A percentile compares a stretch with the other conserved stretches of the same genome.
phyloP scores from a whole-genome alignment of 805 yeast genomes.

The Sungouiella blattae region DNA sequence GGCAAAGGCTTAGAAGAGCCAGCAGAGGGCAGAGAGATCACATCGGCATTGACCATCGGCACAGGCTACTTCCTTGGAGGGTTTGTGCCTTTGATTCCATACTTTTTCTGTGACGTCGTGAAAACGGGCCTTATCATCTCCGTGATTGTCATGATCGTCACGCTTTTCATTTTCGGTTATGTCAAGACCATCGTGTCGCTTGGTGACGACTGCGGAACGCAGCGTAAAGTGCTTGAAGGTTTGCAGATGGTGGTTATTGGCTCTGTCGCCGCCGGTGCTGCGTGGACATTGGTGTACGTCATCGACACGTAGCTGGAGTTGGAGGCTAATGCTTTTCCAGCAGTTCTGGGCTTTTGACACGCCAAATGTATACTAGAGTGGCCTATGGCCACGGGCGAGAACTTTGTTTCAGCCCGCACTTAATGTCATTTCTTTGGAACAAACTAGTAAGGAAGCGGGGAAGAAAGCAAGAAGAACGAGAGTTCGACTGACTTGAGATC shows the following conservation, averaged over 20 bases:
- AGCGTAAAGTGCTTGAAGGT: conserved; percentile 71
- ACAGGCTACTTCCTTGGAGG: conserved; percentile 88
- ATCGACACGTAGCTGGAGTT: conserved; percentile 43
- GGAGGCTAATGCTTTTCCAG: not conserved
- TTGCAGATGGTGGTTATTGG: conserved; percentile 92
- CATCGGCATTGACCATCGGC: conserved; percentile 89
- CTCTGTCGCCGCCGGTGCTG: conserved; percentile 96
- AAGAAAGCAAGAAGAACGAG: no score
- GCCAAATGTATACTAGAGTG: not conserved
- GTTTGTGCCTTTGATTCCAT: conserved; percentile 84
- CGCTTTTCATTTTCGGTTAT: conserved; percentile 84
- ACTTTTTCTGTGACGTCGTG: conserved; percentile 77
- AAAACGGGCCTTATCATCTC: conserved; percentile 72
- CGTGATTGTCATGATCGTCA: conserved; percentile 76
- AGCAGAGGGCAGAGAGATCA: conserved; percentile 83
- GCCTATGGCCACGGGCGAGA: not conserved
- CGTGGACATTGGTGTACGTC: conserved; percentile 84
- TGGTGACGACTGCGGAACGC: conserved; percentile 67
- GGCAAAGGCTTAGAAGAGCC: conserved; percentile 96
- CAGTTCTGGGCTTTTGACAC: not conserved
- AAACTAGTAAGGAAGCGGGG: no score
- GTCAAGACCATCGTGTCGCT: conserved; percentile 80
- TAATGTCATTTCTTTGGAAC: no score
- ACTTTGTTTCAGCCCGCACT: not conserved
- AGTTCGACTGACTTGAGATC: no score